phyloP scores from a whole-genome alignment of 306 rosid genomes.

The Vigna unguiculata region DNA sequence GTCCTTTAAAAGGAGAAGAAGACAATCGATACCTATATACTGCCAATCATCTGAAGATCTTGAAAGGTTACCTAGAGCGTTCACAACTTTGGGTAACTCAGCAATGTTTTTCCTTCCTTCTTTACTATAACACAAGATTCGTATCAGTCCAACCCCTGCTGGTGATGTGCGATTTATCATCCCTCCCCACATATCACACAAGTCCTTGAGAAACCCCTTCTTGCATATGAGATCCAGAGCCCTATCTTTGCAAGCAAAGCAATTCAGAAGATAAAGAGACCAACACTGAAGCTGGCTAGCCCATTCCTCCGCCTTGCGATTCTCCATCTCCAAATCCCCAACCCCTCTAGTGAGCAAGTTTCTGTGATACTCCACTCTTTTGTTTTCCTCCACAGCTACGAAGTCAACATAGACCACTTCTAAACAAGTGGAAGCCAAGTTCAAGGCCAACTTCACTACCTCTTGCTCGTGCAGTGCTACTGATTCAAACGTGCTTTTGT shows the following conservation, averaged over 20 bases:
- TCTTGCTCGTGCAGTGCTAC: conserved; percentile 58
- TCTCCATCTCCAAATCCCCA: conserved; percentile 76
- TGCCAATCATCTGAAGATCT: conserved; percentile 95
- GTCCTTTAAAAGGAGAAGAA: conserved; percentile 76
- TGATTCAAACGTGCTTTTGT: conserved; percentile 60
- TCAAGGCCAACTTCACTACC: conserved; percentile 56
- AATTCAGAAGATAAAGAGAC: conserved; percentile 72
- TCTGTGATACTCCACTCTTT: conserved; percentile 62
- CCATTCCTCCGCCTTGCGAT: conserved; percentile 85
- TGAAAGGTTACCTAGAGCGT: conserved; percentile 62
- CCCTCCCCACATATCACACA: conserved; percentile 87
- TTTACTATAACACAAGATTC: conserved; percentile 70
- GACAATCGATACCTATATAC: conserved; percentile 81
- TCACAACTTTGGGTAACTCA: conserved; percentile 53
- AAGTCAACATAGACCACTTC: conserved; percentile 59
- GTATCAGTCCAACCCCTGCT: conserved; percentile 72
- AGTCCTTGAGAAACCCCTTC: conserved; percentile 54
- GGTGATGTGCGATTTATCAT: conserved; percentile 69
- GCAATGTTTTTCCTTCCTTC: conserved; percentile 63
- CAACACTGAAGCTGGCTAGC: conserved; percentile 81
- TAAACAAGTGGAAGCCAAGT: conserved; percentile 64
- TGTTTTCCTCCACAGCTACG: conserved; percentile 47
- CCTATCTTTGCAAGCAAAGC: conserved; percentile 77
- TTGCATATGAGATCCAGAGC: conserved; percentile 64
- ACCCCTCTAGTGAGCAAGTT: conserved; percentile 78